Percentiles rank a stretch among this genome's conserved stretches.
phyloP scores from a whole-genome alignment of 2,329 filamentous ascomycete genomes.

The Aurifilum marmelostoma region DNA sequence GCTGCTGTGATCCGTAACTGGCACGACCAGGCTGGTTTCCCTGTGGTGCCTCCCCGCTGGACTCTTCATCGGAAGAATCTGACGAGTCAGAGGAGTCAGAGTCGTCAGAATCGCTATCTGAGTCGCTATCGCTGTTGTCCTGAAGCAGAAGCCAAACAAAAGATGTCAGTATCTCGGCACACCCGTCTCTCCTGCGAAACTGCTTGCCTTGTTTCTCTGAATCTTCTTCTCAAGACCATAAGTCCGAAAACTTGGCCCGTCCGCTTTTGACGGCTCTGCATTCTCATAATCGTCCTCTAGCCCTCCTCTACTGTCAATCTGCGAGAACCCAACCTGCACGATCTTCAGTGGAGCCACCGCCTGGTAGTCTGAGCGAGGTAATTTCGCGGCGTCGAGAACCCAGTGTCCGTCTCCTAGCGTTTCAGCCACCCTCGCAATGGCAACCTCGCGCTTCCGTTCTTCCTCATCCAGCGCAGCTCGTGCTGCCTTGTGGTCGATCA shows the following conservation, averaged over 20 bases:
- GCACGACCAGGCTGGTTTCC: slow-evolving; percentile 17
- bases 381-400: slow-evolving; percentile 62
- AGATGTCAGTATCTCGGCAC: slow-evolving; percentile 14
- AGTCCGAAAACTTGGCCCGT: slow-evolving; percentile 25
- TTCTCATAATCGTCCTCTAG: slow-evolving; percentile 32
- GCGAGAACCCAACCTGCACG: slow-evolving; percentile 60
- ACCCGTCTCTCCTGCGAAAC: not conserved
- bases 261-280: slow-evolving; percentile 35
- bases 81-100: slow-evolving; percentile 46
- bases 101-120: slow-evolving; percentile 35
- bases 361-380: slow-evolving; percentile 23
- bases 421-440: slow-evolving; percentile 64
- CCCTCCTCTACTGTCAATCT: slow-evolving; percentile 45
- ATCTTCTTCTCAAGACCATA: slow-evolving; percentile 21
- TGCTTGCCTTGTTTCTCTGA: slow-evolving; percentile 24
- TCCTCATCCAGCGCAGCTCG: slow-evolving; percentile 67
- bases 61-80: slow-evolving; percentile 42
- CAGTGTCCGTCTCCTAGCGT: slow-evolving; percentile 73
- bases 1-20: slow-evolving; percentile 22
- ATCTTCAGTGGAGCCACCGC: slow-evolving; percentile 53
- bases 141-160: not conserved
- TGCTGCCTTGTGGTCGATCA: slow-evolving; percentile 62
- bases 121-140: slow-evolving; percentile 19
- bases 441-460: slow-evolving; percentile 65
- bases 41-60: slow-evolving; percentile 37